phyloP scores from a whole-genome alignment of 768 basidiomycete genomes.

The Rhodosporidiobolus odoratus region DNA sequence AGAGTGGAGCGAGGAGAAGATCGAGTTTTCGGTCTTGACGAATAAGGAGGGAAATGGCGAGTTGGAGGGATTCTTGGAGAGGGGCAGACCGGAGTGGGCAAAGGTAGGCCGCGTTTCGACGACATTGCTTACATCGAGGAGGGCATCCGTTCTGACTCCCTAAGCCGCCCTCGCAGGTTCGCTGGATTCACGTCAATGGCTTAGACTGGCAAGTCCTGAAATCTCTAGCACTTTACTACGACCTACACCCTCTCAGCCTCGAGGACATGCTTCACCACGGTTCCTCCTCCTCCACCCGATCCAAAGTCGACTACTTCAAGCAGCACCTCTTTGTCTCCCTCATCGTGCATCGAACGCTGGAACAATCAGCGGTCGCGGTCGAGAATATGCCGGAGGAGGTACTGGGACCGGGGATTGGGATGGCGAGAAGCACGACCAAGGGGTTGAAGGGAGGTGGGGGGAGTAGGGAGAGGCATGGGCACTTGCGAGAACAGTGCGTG shows the following conservation, averaged over 20 bases:
- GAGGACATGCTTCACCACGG: slow-evolving; percentile 62
- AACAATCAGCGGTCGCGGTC: background rate
- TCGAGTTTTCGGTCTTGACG: slow-evolving; percentile 16
- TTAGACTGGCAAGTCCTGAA: slow-evolving; percentile 68
- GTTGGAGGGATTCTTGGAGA: slow-evolving; percentile 2
- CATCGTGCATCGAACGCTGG: slow-evolving; percentile 55
- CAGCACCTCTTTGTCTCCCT: slow-evolving; percentile 67
- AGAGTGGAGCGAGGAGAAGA: background rate
- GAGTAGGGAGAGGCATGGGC: background rate
- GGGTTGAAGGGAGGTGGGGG: background rate
- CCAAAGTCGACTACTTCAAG: slow-evolving; percentile 62
- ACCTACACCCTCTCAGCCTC: slow-evolving; percentile 64
- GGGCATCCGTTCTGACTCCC: slow-evolving; percentile 11
- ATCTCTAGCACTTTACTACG: slow-evolving; percentile 61
- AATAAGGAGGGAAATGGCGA: background rate
- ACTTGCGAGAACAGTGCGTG: slow-evolving; percentile 2
- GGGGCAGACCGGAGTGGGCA: slow-evolving; percentile 7
- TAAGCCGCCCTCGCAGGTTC: slow-evolving; percentile 62
- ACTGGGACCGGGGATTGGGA: background rate
- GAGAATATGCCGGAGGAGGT: background rate
- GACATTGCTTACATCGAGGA: slow-evolving; percentile 48
- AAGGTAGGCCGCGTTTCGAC: slow-evolving; percentile 51
- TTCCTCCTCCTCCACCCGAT: slow-evolving; percentile 51
- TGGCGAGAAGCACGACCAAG: slow-evolving; percentile 3
- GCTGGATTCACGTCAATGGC: slow-evolving; percentile 71